Base-by-base conservation (phyloP, 1,284 basidiomycete genomes). In the Tetrapyrgos nigripes region DNA sequence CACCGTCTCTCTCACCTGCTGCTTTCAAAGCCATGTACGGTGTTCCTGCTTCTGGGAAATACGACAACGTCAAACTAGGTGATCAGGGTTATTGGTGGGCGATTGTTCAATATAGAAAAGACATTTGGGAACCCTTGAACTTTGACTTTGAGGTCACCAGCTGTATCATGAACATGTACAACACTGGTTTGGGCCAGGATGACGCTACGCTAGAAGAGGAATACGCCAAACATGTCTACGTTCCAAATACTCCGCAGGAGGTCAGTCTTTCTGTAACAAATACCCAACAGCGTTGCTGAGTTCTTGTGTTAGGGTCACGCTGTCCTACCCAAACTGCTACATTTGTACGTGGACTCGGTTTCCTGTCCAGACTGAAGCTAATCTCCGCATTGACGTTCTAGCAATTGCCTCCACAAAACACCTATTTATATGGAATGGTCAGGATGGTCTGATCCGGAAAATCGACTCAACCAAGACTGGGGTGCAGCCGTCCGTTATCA, bases 81-180 rank as follows among this genome's bases (percentile, higher is more conserved):
- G 81, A 82, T 66, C 80, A 83, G 66, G 79, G 79, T 4, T 83
- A 80, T 62, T 82, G 79, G 79, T 83, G 80, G 79, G 80, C 80
- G 43, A 80, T 83, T 61, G 75, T 81, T 21, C 73, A 74, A 60
- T 68, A 78, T 57, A 70, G 70, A 33, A 70, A 70, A 8, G 76
- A 79, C 27, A 63, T 81, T 9, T 78, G 78, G 55, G 69, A 76
- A 62, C 79, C 76, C 49, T 67, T 82, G 53, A 71, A 70, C 60
- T 79, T 70, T 64, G 80, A 81, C 60, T 82, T 77, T 68, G 80
- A 83, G 68, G 71, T 82, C 19, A 77, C 80, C 23, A 81, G 76
- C 62, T 82, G 80, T 62, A 67, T 82, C 48, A 60, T 81, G 58
- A 77, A 81, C 61, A 79, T 75, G 59, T 83, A 82, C 65, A 62